A percentile compares a stretch with the other conserved stretches of the same genome.
phyloP scores from a whole-genome alignment of 257 asterid species.

The Fraxinus cuspidata region DNA sequence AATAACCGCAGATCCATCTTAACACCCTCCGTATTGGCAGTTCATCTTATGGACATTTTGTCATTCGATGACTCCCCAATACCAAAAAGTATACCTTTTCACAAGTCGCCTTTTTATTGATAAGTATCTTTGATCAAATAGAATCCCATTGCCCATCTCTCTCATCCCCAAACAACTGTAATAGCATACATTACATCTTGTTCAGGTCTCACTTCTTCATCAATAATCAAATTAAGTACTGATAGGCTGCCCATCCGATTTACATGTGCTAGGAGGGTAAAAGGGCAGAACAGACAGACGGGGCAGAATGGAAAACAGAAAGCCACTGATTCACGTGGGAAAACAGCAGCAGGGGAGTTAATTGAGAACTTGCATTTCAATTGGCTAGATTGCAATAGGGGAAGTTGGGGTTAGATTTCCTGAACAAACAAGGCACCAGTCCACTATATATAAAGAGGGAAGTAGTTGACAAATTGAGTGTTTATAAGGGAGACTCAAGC shows the following conservation, averaged over 20 bases:
- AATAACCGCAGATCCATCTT: not conserved
- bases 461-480: too few relatives aligned
- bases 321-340: too few relatives aligned
- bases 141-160: not conserved
- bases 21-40: not conserved
- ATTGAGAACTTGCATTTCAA: too few relatives aligned
- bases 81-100: not conserved
- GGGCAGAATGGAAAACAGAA: not conserved
- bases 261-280: too few relatives aligned
- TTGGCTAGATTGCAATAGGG: too few relatives aligned
- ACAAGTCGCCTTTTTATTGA: not conserved
- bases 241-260: not conserved
- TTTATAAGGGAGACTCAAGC: too few relatives aligned
- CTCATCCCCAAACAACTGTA: not conserved
- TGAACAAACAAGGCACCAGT: too few relatives aligned
- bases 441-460: too few relatives aligned
- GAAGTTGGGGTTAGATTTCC: too few relatives aligned
- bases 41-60: slow-evolving; percentile 3
- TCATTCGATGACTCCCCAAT: not conserved
- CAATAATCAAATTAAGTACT: not conserved
- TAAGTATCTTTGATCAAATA: not conserved
- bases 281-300: not conserved
- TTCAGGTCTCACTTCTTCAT: not conserved
- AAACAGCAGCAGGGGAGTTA: too few relatives aligned
- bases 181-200: not conserved